Percentiles rank a stretch among this genome's conserved stretches.
These are phyloP conservation scores for Jatropha podagrica DNA, from an alignment of 441 rosid species.

Conservation along the genomic window DNA sequence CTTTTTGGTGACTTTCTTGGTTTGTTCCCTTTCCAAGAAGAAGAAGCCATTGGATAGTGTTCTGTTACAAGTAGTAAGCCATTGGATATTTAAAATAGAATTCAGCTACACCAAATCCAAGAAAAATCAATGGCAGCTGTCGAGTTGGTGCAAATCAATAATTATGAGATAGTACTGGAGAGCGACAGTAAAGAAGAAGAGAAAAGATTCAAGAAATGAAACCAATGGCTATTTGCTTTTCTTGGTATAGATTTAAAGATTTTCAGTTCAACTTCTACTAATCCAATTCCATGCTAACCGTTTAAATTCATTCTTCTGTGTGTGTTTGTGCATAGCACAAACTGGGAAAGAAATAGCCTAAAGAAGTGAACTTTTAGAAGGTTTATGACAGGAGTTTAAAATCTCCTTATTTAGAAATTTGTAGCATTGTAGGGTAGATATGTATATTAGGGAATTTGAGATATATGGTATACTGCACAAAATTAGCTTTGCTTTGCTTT, in stretches of 20 bases:
- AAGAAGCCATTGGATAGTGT: not conserved
- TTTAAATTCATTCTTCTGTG: not conserved
- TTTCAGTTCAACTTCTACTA: slow-evolving; percentile 5
- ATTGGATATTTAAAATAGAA: not conserved
- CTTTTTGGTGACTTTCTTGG: too few species aligned
- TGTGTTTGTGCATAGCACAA: not conserved
- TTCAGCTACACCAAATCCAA: not conserved
- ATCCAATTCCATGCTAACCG: slow-evolving; percentile 15
- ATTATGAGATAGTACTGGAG: not conserved
- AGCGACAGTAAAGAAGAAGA: not conserved
- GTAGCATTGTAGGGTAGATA: not conserved
- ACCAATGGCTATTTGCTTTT: not conserved
- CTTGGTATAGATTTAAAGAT: not conserved
- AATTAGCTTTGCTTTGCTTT: too few species aligned
- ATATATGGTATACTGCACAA: too few species aligned
- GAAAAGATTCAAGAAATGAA: too few species aligned
- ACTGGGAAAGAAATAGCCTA: not conserved
- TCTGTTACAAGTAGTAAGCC: not conserved
- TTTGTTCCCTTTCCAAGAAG: not conserved
- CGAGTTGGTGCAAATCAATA: too few species aligned
- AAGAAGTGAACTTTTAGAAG: not conserved
- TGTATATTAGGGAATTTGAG: too few species aligned
- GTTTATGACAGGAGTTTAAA: not conserved
- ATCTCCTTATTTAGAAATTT: not conserved
- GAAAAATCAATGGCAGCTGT: not conserved